Conservation (phyloP, 345 rosid species). For the Litchi chinensis region DNA sequence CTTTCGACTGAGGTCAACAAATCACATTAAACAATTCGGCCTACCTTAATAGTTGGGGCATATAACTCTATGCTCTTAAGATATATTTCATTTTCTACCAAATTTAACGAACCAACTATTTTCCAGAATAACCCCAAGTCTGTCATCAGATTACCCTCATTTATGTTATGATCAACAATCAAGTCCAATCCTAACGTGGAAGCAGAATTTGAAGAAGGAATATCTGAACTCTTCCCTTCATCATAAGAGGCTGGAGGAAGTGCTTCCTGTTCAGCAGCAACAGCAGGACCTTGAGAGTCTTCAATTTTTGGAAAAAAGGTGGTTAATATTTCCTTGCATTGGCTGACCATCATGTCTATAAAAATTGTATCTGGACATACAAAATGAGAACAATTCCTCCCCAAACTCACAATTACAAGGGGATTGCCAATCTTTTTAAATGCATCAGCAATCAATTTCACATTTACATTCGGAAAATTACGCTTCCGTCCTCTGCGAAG, state of each 20-base stretch:
- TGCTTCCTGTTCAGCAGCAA: not conserved
- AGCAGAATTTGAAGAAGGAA: constrained; percentile 7
- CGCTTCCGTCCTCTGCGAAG: constrained; percentile 9
- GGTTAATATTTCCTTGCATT: constrained; percentile 27
- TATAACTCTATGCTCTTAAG: not conserved
- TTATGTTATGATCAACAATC: not conserved
- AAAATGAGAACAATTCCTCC: constrained; percentile 1
- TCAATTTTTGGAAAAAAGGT: constrained; percentile 25
- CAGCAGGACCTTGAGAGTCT: constrained; percentile 4
- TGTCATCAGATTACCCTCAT: not conserved
- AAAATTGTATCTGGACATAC: constrained; percentile 23
- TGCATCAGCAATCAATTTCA: constrained; percentile 32
- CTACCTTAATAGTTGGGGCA: constrained; percentile 18
- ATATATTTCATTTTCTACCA: not conserved
- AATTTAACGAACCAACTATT: constrained; percentile 6
- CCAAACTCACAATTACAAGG: constrained; percentile 31
- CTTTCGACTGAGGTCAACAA: not conserved
- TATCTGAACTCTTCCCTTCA: constrained; percentile 13
- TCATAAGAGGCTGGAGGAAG: not conserved
- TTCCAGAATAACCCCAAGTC: constrained; percentile 19
- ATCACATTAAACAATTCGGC: not conserved
- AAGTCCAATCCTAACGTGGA: not conserved
- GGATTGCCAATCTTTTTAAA: constrained; percentile 33
- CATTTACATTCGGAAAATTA: not conserved
- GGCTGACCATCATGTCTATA: constrained; percentile 34